phyloP scores from a whole-genome alignment of 2,329 filamentous ascomycete species.

The Malbranchea zuffiana region DNA sequence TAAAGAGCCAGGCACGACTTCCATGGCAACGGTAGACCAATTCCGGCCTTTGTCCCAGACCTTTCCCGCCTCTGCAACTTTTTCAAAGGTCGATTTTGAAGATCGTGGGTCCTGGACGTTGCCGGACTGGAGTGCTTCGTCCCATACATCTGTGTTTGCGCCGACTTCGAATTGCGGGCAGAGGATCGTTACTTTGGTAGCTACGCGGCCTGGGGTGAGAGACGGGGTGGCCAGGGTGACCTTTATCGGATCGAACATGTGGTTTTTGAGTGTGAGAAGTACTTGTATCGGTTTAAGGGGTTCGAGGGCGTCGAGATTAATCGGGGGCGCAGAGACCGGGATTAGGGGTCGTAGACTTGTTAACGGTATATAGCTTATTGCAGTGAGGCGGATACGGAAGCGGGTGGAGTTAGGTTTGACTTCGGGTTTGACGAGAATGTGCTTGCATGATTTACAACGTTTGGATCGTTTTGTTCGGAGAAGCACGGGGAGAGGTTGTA shows the following conservation, averaged over 20 bases:
- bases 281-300: conserved; percentile 56
- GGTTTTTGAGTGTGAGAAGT: conserved; percentile 82
- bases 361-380: conserved; percentile 75
- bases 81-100: conserved; percentile 32
- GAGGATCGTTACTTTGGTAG: conserved; percentile 74
- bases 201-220: conserved; percentile 63
- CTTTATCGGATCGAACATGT: conserved; percentile 80
- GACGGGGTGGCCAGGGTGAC: conserved; percentile 79
- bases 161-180: conserved; percentile 92
- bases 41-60: conserved; percentile 92
- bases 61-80: conserved; percentile 73
- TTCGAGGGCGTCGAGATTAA: conserved; percentile 39
- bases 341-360: conserved; percentile 55
- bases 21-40: conserved; percentile 87
- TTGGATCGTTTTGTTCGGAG: conserved; percentile 89
- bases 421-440: conserved; percentile 92
- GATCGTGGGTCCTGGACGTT: conserved; percentile 35
- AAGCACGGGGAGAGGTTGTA: conserved; percentile 71
- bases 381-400: conserved; percentile 86
- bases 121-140: conserved; percentile 65
- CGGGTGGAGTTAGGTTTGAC: conserved; percentile 77
- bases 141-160: conserved; percentile 87
- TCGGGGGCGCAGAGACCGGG: conserved; percentile 29
- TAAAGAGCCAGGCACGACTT: conserved; percentile 58
- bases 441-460: conserved; percentile 80